A percentile compares a stretch with the other conserved stretches of the same genome.
Conservation (phyloP, 2,329 filamentous ascomycete species). For the Plenodomus tracheiphilus region DNA sequence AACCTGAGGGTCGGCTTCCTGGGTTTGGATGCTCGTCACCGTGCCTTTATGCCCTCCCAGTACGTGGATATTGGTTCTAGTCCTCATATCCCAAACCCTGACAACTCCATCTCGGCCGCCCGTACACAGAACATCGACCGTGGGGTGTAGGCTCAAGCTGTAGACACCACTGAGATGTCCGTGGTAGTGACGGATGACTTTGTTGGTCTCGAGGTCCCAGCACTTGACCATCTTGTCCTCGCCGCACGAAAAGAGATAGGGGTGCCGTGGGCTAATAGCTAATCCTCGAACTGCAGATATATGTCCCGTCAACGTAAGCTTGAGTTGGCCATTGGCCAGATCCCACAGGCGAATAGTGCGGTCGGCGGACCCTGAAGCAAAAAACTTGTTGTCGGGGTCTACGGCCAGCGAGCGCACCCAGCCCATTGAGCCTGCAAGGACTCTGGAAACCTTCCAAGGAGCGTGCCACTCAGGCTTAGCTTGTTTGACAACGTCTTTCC, state of each 20-base stretch:
- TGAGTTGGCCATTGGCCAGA: constrained; percentile 70
- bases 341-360: constrained; percentile 96
- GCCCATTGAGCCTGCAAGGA: constrained; percentile 92
- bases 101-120: constrained; percentile 94
- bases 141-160: constrained; percentile 88
- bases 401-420: constrained; percentile 78
- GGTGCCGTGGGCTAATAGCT: constrained; percentile 89
- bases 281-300: constrained; percentile 60
- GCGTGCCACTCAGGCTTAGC: constrained; percentile 92
- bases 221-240: constrained; percentile 99
- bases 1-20: constrained; percentile 95
- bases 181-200: constrained; percentile 84
- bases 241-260: constrained; percentile 95
- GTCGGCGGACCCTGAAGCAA: constrained; percentile 92
- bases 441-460: constrained; percentile 96
- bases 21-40: constrained; percentile 84
- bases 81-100: constrained; percentile 96
- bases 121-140: constrained; percentile 90
- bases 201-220: constrained; percentile 99
- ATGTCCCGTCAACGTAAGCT: constrained; percentile 36
- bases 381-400: constrained; percentile 97
- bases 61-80: constrained; percentile 92
- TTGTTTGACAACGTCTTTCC: constrained; percentile 66
- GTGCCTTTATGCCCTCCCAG: constrained; percentile 89
- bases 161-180: constrained; percentile 97